These are phyloP conservation scores for Cytospora chrysosperma DNA, from an alignment of 2,329 filamentous ascomycete species.

Conservation along the genomic window DNA sequence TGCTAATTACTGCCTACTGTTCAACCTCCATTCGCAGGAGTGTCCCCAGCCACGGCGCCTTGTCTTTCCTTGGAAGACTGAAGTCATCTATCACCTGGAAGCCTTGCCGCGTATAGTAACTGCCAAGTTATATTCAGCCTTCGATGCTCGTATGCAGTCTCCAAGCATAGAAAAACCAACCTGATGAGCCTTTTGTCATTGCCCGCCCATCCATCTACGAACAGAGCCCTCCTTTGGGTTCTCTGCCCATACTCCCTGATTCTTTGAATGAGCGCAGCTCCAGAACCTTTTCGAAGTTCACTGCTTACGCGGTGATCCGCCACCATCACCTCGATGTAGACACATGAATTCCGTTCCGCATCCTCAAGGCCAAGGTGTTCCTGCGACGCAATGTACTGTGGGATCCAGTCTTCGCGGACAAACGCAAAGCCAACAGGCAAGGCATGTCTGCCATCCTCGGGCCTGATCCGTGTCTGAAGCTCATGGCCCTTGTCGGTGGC, in stretches of 20 bases:
- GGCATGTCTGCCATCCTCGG: not conserved
- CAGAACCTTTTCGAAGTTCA: not conserved
- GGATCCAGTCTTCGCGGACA: constrained; percentile 1
- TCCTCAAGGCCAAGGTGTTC: not conserved
- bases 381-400: not conserved
- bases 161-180: not conserved
- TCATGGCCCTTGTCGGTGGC: not conserved
- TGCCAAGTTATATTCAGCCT: not conserved
- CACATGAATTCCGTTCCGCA: not conserved
- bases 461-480: not conserved
- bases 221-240: not conserved
- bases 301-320: constrained; percentile 1
- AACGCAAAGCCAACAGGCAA: constrained; percentile 4
- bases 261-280: not conserved
- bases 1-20: too few relatives aligned
- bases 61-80: constrained; percentile 1
- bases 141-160: not conserved
- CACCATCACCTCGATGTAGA: constrained; percentile 5
- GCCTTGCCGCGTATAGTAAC: constrained; percentile 5
- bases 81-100: constrained; percentile 1
- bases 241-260: not conserved
- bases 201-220: constrained; percentile 6
- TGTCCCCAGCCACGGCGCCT: constrained; percentile 2
- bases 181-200: not conserved
- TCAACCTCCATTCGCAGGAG: not conserved